Base-by-base conservation (phyloP, 2,329 filamentous ascomycete species). In the Gaeumannomyces tritici region DNA sequence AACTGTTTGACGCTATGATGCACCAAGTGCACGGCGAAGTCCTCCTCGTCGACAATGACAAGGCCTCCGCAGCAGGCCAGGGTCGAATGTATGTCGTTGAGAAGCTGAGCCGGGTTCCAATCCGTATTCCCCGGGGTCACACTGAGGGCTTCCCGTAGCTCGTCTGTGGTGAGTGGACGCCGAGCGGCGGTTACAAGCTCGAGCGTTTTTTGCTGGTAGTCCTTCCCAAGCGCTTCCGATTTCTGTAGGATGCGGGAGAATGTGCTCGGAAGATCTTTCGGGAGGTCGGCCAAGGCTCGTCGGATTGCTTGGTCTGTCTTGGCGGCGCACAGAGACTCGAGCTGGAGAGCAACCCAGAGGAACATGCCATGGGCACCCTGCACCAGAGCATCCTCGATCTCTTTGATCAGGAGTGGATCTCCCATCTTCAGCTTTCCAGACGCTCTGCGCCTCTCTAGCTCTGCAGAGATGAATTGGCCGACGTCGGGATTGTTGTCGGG, bases 111-210 rank as follows among this genome's bases (percentile, higher is more conserved):
- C 0, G 65, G 65, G 18, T 70, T 62, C 72, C 70, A 74, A 1
- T 35, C 33, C 0, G 65, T 59, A 15, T 74, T 64, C 1, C 75
- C 73, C 7, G 71, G 70, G 2, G 63, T 62, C 0, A 79, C 73
- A 18, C 75, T 76, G 0, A 77, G 60, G 6, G 74, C 74, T 68
- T 78, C 76, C 24, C 70, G 68, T 58, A 79, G 66, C 59, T 79
- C 72, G 0, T 73, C 67, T 0, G 59, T 64, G 0, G 70, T 72
- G 9, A 79, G 62, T 0, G 73, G 70, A 9, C 71, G 69, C 0
- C 54, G 60, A 13, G 73, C 73, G 0, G 65, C 68, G 0, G 66
- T 60, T 0, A 79, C 29, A 33, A 77, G 61, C 18, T 75, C 64
- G 0, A 79, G 64, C 3, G 70, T 71, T 3, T 28, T 64, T 5